These are phyloP conservation scores for Neurospora sp. DNA, from an alignment of 495 filamentous ascomycete species.

Conservation along the genomic window DNA sequence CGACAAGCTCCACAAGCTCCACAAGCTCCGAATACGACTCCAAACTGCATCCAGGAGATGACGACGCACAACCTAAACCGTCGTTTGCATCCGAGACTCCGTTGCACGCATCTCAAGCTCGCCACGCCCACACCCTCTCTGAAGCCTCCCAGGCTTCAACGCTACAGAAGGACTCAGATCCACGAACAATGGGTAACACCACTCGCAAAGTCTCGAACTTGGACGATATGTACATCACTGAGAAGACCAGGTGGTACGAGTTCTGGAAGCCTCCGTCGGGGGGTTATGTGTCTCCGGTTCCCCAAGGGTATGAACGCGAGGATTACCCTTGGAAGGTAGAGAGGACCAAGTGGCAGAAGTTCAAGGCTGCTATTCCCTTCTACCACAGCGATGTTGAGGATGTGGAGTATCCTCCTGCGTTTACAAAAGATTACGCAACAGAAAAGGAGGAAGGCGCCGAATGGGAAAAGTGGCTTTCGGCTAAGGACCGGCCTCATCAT, in stretches of 20 bases:
- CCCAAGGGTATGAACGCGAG: constrained; percentile 34
- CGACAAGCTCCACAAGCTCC: constrained; percentile 12
- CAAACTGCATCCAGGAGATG: constrained; percentile 1
- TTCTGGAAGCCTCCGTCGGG: constrained; percentile 46
- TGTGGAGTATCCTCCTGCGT: constrained; percentile 59
- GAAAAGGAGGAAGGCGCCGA: constrained; percentile 59
- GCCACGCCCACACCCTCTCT: constrained; percentile 26
- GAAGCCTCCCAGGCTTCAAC: constrained; percentile 22
- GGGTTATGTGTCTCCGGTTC: constrained; percentile 42
- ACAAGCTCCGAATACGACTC: constrained; percentile 13
- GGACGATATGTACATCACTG: constrained; percentile 30
- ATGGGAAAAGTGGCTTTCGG: constrained; percentile 75
- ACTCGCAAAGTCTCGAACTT: constrained; percentile 32
- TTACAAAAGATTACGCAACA: constrained; percentile 50
- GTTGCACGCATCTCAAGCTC: constrained; percentile 9
- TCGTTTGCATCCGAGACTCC: constrained; percentile 24
- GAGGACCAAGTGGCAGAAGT: constrained; percentile 33
- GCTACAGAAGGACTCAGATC: constrained; percentile 20
- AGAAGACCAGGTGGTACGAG: constrained; percentile 38
- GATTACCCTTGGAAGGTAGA: constrained; percentile 31
- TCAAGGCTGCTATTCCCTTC: constrained; percentile 35
- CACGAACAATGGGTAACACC: constrained; percentile 29
- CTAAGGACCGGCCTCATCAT: constrained; percentile 78
- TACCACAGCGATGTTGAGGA: constrained; percentile 22
- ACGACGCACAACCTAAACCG: constrained; percentile 16